A percentile compares a stretch with the other conserved stretches of the same genome.
phyloP scores from a whole-genome alignment of 148 eudicot genomes.

The Euryodendron excelsum region DNA sequence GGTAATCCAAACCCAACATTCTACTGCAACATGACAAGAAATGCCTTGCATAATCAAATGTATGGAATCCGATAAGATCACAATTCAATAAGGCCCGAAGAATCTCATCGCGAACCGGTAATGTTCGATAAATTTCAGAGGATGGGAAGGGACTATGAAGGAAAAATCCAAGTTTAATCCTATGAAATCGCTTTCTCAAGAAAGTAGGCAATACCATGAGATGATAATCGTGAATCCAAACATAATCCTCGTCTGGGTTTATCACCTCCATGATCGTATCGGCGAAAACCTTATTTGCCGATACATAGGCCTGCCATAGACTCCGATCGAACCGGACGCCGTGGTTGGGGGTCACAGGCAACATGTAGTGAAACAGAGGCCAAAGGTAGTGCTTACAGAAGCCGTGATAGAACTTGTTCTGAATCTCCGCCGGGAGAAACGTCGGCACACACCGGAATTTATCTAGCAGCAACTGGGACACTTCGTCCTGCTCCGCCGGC shows the following conservation, averaged over 20 bases:
- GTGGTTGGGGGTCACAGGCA: conserved; percentile 26
- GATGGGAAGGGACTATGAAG: conserved; percentile 46
- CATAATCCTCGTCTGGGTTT: too few species aligned
- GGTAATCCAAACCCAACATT: conserved; percentile 43
- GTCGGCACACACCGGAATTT: too few species aligned
- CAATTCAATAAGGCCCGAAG: too few species aligned
- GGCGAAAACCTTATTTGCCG: conserved; percentile 37
- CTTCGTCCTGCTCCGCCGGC: too few species aligned
- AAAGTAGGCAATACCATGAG: conserved; percentile 47
- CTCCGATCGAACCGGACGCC: conserved; percentile 25
- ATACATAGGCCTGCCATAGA: conserved; percentile 42
- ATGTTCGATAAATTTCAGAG: conserved; percentile 39
- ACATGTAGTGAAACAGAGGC: conserved; percentile 43
- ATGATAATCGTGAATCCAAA: conserved; percentile 29
- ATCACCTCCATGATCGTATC: conserved; percentile 32
- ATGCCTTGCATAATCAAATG: conserved; percentile 40
- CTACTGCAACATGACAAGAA: conserved; percentile 46
- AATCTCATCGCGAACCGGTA: neutral
- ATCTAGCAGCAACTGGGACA: too few species aligned
- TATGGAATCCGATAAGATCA: too few species aligned
- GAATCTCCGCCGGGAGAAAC: conserved; percentile 29
- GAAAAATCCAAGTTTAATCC: conserved; percentile 14
- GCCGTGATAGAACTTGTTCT: conserved; percentile 29
- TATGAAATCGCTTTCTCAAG: conserved; percentile 25
- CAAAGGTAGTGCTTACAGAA: conserved; percentile 21